Evolutionary conservation across 306 rosid genomes (phyloP).

Genomic region (Quercus glauca): DNA sequence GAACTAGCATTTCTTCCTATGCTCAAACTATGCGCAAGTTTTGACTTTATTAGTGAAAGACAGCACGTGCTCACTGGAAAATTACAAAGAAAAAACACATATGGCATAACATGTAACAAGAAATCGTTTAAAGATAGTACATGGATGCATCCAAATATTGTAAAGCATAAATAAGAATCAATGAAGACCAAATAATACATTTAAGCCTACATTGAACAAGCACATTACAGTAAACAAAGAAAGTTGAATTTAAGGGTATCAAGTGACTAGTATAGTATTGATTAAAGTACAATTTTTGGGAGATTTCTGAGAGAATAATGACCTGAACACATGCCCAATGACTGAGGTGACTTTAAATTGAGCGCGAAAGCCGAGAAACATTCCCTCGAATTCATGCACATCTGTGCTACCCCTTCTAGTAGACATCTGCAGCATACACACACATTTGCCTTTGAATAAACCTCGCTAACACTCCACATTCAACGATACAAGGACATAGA

Average conservation of each 20-base stretch:
- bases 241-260: not conserved
- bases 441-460: conserved; percentile 17
- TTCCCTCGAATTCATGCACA: conserved; percentile 79
- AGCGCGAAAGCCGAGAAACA: conserved; percentile 51
- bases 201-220: too few relatives aligned
- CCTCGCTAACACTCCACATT: conserved; percentile 9
- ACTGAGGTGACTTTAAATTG: conserved; percentile 86
- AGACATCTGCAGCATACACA: conserved; percentile 55
- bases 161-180: too few relatives aligned
- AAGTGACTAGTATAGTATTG: not conserved
- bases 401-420: conserved; percentile 90
- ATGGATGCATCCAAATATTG: too few relatives aligned
- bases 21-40: too few relatives aligned
- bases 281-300: not conserved
- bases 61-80: too few relatives aligned
- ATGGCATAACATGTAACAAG: too few relatives aligned
- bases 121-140: too few relatives aligned
- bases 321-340: conserved; percentile 98
- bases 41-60: too few relatives aligned
- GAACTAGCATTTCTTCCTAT: too few relatives aligned
- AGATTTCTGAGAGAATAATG: conserved; percentile 25
- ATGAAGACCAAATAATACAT: not conserved
- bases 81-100: too few relatives aligned
- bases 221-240: too few relatives aligned
- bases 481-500: not conserved